Evolutionary conservation across 2,329 filamentous ascomycete genomes (phyloP), one percentile per base, ranked within the genome.

Genomic region (Fusarium luffae): DNA sequence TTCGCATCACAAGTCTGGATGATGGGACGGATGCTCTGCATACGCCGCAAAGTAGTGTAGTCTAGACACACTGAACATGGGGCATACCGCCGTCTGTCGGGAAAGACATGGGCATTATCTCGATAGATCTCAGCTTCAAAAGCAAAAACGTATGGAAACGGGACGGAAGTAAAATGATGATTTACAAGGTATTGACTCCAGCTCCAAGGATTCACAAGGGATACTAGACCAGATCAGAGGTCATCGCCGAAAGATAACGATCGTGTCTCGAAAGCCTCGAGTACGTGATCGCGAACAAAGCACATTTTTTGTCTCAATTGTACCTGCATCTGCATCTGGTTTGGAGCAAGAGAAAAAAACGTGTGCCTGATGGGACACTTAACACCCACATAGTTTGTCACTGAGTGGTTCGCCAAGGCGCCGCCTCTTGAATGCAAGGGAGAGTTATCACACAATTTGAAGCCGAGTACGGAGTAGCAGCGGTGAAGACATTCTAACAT

Each of bases 351-450:
- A 41, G 28, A 14, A 14, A 27, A 37, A n/a, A n/a, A 37, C 19
- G 19, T 44, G 54, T 66, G 49, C 61, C 54, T 65, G 42, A 52
- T 66, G 49, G 54, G 66, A 50, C 59, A 68, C 44, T 40, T 49
- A 61, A 50, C 59, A 68, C 44, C 65, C 54, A 68, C 59, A 50
- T 52, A 37, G 28, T 47, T 40, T 54, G 55, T 59, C 21, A 51
- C 30, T 49, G 8, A 54, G 27, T 18, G 21, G 37, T 54, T 30
- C 58, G 52, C 63, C 67, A 44, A 68, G 63, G 47, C 63, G 67
- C 58, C 63, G 56, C 51, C 55, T 56, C 51, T 63, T 44, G 50
- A 68, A 70, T n/a, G 68, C 68, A 70, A 70, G 68, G 68, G 68
- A 68, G 64, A 69, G 54, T 41, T 48, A 47, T 59, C 37, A 68